Conservation (phyloP, 768 basidiomycete species). For the Coprinopsis strossmayeri region DNA sequence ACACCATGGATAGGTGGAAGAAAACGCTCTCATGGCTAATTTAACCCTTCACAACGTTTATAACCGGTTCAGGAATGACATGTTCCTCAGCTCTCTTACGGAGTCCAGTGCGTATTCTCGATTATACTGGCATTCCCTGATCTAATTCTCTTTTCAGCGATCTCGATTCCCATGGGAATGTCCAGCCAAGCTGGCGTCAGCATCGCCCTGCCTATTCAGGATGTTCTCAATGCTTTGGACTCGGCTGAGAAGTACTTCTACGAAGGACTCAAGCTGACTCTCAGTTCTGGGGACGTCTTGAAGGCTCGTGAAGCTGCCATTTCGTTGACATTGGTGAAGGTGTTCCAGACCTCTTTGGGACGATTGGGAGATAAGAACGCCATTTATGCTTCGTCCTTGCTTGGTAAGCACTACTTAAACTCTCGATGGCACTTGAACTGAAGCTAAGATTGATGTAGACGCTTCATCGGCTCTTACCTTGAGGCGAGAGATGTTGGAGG, state of each 20-base stretch:
- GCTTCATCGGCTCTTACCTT: slow-evolving; percentile 70
- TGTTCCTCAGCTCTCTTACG: slow-evolving; percentile 83
- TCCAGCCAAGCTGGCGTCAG: slow-evolving; percentile 34
- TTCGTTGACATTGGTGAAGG: slow-evolving; percentile 62
- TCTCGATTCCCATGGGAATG: slow-evolving; percentile 80
- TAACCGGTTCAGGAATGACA: slow-evolving; percentile 72
- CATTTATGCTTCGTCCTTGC: slow-evolving; percentile 50
- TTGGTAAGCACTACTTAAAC: slow-evolving; percentile 42
- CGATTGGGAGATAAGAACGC: slow-evolving; percentile 44
- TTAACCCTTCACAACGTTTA: slow-evolving; percentile 77
- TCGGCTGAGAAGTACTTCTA: slow-evolving; percentile 68
- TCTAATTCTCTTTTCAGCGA: slow-evolving; percentile 40
- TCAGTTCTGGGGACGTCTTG: slow-evolving; percentile 54
- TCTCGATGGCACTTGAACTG: neutral
- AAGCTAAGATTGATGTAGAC: slow-evolving; percentile 39
- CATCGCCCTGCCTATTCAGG: slow-evolving; percentile 41
- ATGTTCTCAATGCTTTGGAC: slow-evolving; percentile 53
- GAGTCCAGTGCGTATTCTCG: slow-evolving; percentile 65
- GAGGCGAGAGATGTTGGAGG: slow-evolving; percentile 81
- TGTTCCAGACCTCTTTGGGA: slow-evolving; percentile 79
- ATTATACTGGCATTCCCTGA: neutral
- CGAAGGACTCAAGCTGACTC: slow-evolving; percentile 50
- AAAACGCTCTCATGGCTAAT: slow-evolving; percentile 67
- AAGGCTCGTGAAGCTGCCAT: slow-evolving; percentile 71
- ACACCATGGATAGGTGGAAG: slow-evolving; percentile 50